These are phyloP conservation scores for Chrysanthemum makinoi DNA, from an alignment of 129 eudicot genomes.

Conservation along the genomic window DNA sequence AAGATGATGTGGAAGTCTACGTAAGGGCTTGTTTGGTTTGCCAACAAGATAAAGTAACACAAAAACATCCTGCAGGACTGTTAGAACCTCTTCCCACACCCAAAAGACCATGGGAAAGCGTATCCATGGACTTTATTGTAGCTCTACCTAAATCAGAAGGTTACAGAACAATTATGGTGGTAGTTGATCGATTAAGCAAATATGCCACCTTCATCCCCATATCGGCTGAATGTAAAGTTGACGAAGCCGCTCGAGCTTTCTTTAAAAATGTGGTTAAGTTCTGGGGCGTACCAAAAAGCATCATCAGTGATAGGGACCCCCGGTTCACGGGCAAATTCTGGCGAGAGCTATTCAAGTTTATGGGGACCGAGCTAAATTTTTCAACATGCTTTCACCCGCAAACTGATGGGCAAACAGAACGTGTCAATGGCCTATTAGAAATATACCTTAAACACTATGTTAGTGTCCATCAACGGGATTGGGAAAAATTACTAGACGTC, in stretches of 20 bases:
- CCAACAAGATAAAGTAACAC: neutral
- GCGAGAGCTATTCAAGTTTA: no score
- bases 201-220: neutral
- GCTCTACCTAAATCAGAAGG: neutral
- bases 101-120: neutral
- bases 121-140: neutral
- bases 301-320: neutral
- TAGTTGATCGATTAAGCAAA: neutral
- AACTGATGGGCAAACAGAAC: no score
- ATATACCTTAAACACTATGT: neutral
- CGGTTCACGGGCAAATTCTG: no score
- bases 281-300: neutral
- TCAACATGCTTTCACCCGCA: no score
- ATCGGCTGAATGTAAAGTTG: neutral
- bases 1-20: neutral
- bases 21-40: neutral
- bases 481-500: neutral
- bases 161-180: neutral
- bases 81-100: neutral
- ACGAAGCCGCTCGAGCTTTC: neutral
- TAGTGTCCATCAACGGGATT: neutral
- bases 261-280: conserved; percentile 4
- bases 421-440: neutral
- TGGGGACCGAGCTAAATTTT: no score
- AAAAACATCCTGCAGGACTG: neutral